phyloP scores from a whole-genome alignment of 108 stramenopile species.

The Cyclotella choctawhatcheeana region DNA sequence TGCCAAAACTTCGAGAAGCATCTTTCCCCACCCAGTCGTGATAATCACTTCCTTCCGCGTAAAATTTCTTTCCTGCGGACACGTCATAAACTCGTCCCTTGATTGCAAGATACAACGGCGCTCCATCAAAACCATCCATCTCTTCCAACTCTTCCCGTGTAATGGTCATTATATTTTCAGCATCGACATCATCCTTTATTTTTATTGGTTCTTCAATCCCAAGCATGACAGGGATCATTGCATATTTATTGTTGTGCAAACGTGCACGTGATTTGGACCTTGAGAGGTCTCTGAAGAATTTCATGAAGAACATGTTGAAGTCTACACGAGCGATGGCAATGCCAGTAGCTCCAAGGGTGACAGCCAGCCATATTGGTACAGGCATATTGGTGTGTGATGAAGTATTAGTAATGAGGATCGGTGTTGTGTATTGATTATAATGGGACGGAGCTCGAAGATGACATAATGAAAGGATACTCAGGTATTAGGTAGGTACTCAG shows the following conservation, averaged over 20 bases:
- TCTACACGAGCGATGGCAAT: constrained; percentile 39
- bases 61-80: constrained; percentile 64
- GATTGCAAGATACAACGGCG: constrained; percentile 64
- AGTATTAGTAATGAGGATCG: too few species aligned
- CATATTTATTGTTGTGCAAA: constrained; percentile 53
- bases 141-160: constrained; percentile 68
- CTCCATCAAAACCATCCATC: constrained; percentile 59
- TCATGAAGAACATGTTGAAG: constrained; percentile 75
- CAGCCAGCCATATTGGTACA: constrained; percentile 42
- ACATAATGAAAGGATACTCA: too few species aligned
- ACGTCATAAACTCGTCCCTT: constrained; percentile 86
- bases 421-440: neutral
- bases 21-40: constrained; percentile 78
- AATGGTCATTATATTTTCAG: constrained; percentile 56
- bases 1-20: constrained; percentile 71
- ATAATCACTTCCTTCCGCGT: constrained; percentile 66
- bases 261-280: constrained; percentile 74
- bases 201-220: constrained; percentile 53
- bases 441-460: too few species aligned
- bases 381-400: constrained; percentile 28
- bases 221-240: constrained; percentile 57
- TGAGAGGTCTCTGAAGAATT: constrained; percentile 80
- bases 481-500: too few species aligned
- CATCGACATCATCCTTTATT: constrained; percentile 48
- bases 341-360: constrained; percentile 31